A percentile compares a stretch with the other conserved stretches of the same genome.
Conservation (phyloP, 352 stramenopile genomes). For the Phytophthora pluvialis region DNA sequence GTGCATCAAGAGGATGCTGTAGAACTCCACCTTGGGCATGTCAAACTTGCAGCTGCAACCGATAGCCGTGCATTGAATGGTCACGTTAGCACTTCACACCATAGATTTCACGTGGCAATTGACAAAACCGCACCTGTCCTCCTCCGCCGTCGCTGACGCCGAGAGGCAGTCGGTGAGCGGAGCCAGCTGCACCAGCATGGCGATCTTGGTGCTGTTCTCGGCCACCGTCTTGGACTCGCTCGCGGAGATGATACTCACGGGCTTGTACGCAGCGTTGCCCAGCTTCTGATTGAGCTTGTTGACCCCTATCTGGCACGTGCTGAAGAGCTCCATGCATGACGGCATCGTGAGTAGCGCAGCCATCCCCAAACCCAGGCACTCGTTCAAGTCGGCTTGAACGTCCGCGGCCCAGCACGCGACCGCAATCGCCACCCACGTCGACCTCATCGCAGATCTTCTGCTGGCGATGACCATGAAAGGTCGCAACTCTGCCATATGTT, state of each 20-base stretch:
- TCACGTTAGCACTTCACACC: neutral
- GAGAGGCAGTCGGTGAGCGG: conserved; percentile 46
- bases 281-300: conserved; percentile 65
- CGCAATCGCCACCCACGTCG: neutral
- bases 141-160: neutral
- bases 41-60: conserved; percentile 59
- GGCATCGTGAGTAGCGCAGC: conserved; percentile 36
- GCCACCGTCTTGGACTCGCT: conserved; percentile 51
- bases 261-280: conserved; percentile 33
- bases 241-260: conserved; percentile 72
- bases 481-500: conserved; percentile 17
- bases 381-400: conserved; percentile 45
- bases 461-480: conserved; percentile 27
- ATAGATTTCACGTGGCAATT: neutral
- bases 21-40: conserved; percentile 68
- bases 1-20: conserved; percentile 63
- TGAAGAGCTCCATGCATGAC: conserved; percentile 51
- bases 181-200: conserved; percentile 63
- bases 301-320: conserved; percentile 51
- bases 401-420: conserved; percentile 11
- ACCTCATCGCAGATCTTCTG: conserved; percentile 23
- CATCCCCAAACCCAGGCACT: conserved; percentile 67
- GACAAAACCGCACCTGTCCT: conserved; percentile 18
- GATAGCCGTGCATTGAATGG: neutral
- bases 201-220: conserved; percentile 50